Conservation (phyloP, 1,284 basidiomycete species). For the Boletellus deceptivus region DNA sequence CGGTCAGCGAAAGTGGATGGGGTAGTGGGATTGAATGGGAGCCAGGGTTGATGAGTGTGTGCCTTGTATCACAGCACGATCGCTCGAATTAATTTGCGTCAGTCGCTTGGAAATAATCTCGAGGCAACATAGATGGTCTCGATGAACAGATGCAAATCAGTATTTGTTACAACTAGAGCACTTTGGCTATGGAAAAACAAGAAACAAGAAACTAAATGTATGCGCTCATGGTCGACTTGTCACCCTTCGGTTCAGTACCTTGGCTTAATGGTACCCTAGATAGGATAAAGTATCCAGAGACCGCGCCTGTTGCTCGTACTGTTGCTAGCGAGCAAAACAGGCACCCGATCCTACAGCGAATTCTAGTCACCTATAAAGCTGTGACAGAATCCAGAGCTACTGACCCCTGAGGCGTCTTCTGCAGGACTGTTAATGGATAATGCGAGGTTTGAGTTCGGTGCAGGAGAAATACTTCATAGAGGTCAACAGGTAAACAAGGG, state of each 20-base stretch:
- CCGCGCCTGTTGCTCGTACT: neutral
- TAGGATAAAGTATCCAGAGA: neutral
- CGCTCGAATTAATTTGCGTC: neutral
- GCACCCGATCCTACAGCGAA: too few relatives aligned
- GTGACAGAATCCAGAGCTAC: neutral
- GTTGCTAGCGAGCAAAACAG: neutral
- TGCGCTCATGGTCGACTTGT: neutral
- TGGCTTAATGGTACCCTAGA: neutral
- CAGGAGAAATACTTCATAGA: neutral
- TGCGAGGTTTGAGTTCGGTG: neutral
- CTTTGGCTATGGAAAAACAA: neutral
- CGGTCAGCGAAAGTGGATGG: neutral
- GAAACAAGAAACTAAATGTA: neutral
- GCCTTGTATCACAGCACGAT: neutral
- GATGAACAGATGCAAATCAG: too few relatives aligned
- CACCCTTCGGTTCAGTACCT: neutral
- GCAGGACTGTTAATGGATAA: neutral
- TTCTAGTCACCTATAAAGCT: too few relatives aligned
- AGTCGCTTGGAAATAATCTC: too few relatives aligned
- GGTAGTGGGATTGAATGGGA: neutral
- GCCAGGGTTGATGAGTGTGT: constrained; percentile 2
- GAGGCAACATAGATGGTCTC: constrained; percentile 40
- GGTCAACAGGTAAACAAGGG: neutral
- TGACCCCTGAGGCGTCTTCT: neutral
- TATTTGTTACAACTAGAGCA: neutral